Percentiles rank a stretch among this genome's conserved stretches.
phyloP scores from a whole-genome alignment of 768 basidiomycete species.

The Lentinula guzmanii region DNA sequence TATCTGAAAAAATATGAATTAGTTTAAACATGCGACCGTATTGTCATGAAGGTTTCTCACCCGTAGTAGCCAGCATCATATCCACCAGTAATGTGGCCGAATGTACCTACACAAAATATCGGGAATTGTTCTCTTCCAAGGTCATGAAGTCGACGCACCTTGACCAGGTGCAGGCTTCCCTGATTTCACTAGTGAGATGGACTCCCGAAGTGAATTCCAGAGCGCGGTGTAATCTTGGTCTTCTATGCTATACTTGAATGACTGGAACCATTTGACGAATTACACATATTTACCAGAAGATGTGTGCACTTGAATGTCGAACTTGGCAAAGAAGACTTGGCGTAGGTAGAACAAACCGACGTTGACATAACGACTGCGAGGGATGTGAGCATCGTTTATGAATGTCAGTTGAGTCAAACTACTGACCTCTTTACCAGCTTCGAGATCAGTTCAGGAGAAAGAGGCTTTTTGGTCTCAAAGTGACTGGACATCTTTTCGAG shows the following conservation, averaged over 20 bases:
- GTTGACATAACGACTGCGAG: conserved; percentile 64
- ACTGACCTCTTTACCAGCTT: conserved; percentile 74
- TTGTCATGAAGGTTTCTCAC: conserved; percentile 14
- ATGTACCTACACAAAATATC: conserved; percentile 34
- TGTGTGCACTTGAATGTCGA: conserved; percentile 71
- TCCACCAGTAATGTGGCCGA: conserved; percentile 73
- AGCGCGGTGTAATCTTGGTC: conserved; percentile 69
- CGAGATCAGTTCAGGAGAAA: conserved; percentile 67
- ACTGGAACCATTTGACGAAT: neutral
- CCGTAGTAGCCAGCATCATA: conserved; percentile 72
- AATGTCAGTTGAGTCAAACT: neutral
- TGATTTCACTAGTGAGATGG: conserved; percentile 64
- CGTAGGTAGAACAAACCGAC: conserved; percentile 77
- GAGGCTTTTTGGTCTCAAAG: conserved; percentile 65
- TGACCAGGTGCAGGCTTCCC: conserved; percentile 62
- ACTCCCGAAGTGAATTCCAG: conserved; percentile 71
- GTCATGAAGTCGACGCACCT: conserved; percentile 20
- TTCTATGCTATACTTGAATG: conserved; percentile 25
- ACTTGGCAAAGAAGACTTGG: conserved; percentile 81
- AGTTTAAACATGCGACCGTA: neutral
- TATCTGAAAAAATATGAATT: conserved; percentile 25
- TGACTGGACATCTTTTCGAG: conserved; percentile 77
- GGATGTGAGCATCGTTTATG: neutral
- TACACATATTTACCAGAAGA: conserved; percentile 42
- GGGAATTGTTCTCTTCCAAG: no score